Conservation (phyloP, 108 stramenopile genomes). For the Chaetoceros tenuissimus region DNA sequence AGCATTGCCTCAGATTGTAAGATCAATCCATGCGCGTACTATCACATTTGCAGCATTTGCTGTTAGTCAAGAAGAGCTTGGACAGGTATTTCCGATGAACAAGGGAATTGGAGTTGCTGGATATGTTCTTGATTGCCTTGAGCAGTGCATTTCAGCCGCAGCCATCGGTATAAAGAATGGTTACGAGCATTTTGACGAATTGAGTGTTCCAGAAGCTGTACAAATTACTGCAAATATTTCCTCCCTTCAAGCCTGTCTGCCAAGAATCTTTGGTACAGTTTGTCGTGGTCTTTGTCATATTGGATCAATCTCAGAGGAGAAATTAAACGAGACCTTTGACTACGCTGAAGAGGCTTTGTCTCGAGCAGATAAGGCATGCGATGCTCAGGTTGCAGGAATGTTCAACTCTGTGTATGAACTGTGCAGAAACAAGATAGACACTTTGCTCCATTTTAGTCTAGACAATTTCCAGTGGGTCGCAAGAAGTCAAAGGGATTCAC, state of each 20-base stretch:
- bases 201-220: conserved; percentile 77
- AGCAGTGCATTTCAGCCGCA: conserved; percentile 78
- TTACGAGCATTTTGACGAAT: conserved; percentile 69
- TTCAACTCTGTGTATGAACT: conserved; percentile 83
- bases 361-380: conserved; percentile 81
- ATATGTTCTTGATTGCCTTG: conserved; percentile 80
- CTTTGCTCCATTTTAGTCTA: conserved; percentile 71
- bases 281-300: conserved; percentile 85
- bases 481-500: conserved; percentile 59
- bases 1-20: conserved; percentile 70
- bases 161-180: conserved; percentile 79
- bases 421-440: conserved; percentile 79
- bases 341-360: conserved; percentile 74
- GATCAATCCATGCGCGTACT: conserved; percentile 80
- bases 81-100: conserved; percentile 78
- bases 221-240: conserved; percentile 85
- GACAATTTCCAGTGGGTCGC: conserved; percentile 84
- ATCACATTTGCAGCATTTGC: conserved; percentile 79
- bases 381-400: conserved; percentile 80
- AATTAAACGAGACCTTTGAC: conserved; percentile 74
- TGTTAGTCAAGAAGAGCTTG: conserved; percentile 78
- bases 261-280: conserved; percentile 79
- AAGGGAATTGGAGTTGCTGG: conserved; percentile 69
- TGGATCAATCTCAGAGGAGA: conserved; percentile 74
- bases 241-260: conserved; percentile 66